A percentile compares a stretch with the other conserved stretches of the same genome.
Evolutionary conservation across 2,329 filamentous ascomycete genomes (phyloP).

Genomic region (Zasmidium angulare): DNA sequence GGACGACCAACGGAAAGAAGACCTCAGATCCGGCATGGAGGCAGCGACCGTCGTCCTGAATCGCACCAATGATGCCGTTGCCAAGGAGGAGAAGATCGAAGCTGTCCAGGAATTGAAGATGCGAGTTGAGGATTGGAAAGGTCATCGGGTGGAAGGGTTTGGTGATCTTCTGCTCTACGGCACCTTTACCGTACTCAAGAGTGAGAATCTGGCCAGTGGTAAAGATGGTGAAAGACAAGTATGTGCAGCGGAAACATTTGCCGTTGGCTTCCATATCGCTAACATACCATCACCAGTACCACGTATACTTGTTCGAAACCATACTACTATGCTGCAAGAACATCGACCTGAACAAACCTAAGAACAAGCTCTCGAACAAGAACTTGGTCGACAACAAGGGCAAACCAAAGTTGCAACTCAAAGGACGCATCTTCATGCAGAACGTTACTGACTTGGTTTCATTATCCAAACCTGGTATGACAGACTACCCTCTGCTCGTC

Average conservation of each 20-base stretch:
- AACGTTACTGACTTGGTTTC: slow-evolving; percentile 96
- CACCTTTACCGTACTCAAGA: slow-evolving; percentile 84
- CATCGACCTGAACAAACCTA: slow-evolving; percentile 77
- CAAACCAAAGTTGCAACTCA: slow-evolving; percentile 79
- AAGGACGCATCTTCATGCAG: slow-evolving; percentile 98
- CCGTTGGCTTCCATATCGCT: background rate
- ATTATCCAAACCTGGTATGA: slow-evolving; percentile 79
- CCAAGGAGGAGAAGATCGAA: slow-evolving; percentile 79
- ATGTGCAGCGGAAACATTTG: slow-evolving; percentile 35
- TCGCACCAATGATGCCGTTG: slow-evolving; percentile 86
- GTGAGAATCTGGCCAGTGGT: slow-evolving; percentile 45
- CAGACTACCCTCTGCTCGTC: slow-evolving; percentile 14
- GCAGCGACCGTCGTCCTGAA: slow-evolving; percentile 78
- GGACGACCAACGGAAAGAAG: slow-evolving; percentile 66
- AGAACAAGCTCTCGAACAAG: slow-evolving; percentile 72
- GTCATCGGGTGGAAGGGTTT: slow-evolving; percentile 85
- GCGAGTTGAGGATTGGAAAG: slow-evolving; percentile 96
- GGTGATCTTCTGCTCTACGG: slow-evolving; percentile 85
- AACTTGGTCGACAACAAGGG: slow-evolving; percentile 67
- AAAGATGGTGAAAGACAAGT: slow-evolving; percentile 92
- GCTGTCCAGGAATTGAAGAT: slow-evolving; percentile 77
- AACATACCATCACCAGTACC: slow-evolving; percentile 63
- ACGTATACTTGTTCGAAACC: slow-evolving; percentile 94
- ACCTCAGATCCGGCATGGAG: slow-evolving; percentile 74
- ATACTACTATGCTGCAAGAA: slow-evolving; percentile 98